A percentile compares a stretch with the other conserved stretches of the same genome.
These are phyloP conservation scores for Telopea speciosissima DNA, from an alignment of 177 flowering plant species.

Conservation along the genomic window DNA sequence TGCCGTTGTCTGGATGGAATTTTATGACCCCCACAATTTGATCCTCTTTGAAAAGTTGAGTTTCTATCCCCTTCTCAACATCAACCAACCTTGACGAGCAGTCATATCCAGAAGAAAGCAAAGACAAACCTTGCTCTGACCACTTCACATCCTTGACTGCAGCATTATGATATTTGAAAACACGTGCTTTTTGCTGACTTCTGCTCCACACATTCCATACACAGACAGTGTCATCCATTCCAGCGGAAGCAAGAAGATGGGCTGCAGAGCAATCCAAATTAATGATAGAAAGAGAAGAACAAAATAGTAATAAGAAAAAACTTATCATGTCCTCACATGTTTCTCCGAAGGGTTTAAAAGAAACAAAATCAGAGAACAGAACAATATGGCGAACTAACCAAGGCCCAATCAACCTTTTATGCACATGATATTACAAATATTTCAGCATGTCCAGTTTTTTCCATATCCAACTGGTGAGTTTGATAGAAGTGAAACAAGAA, in stretches of 20 bases:
- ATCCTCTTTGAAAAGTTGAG: conserved; percentile 58
- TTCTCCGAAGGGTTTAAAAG: neutral
- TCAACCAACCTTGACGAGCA: conserved; percentile 67
- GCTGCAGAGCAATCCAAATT: conserved; percentile 49
- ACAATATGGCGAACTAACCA: no score
- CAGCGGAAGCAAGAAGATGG: conserved; percentile 97
- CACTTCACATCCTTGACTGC: conserved; percentile 86
- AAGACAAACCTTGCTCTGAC: conserved; percentile 59
- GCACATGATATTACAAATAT: no score
- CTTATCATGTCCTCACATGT: neutral
- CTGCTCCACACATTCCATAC: conserved; percentile 91
- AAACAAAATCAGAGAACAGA: no score
- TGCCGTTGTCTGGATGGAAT: conserved; percentile 59
- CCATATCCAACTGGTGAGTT: no score
- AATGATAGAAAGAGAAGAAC: conserved; percentile 20
- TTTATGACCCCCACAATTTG: conserved; percentile 66
- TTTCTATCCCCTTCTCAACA: conserved; percentile 71
- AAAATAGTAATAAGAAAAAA: no score
- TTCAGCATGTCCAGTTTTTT: no score
- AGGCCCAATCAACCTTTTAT: no score
- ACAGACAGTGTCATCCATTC: conserved; percentile 68
- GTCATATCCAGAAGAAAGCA: conserved; percentile 94
- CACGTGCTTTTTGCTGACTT: conserved; percentile 52
- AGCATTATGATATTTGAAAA: conserved; percentile 51
- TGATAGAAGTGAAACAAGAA: no score